Evolutionary conservation across 495 filamentous ascomycete species (phyloP).

Genomic region (Aspergillus haitiensis): DNA sequence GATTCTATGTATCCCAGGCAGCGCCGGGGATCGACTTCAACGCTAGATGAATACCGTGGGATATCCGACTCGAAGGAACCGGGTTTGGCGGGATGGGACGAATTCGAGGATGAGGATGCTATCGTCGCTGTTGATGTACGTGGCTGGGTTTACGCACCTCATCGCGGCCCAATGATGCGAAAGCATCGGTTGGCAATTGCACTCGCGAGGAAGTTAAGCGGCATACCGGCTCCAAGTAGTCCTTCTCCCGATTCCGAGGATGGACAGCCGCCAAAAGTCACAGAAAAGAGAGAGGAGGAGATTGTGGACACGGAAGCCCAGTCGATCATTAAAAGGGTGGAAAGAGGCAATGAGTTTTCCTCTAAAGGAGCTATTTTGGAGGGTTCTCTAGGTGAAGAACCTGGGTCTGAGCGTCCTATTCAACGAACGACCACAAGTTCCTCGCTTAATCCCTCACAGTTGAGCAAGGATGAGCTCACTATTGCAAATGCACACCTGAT

Average conservation of each 20-base stretch:
- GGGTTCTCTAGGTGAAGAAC: constrained; percentile 17
- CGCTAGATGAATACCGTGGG: constrained; percentile 45
- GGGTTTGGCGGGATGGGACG: constrained; percentile 61
- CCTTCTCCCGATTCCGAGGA: constrained; percentile 35
- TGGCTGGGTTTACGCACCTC: constrained; percentile 90
- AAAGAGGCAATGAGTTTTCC: constrained; percentile 69
- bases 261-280: constrained; percentile 15
- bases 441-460: constrained; percentile 53
- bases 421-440: constrained; percentile 21
- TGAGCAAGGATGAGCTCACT: constrained; percentile 69
- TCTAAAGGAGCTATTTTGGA: constrained; percentile 44
- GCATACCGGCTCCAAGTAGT: constrained; percentile 67
- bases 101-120: constrained; percentile 71
- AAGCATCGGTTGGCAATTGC: constrained; percentile 85
- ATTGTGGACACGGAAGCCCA: constrained; percentile 70
- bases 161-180: constrained; percentile 79
- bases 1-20: constrained; percentile 27
- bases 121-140: constrained; percentile 87
- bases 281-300: constrained; percentile 54
- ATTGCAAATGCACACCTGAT: constrained; percentile 83
- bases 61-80: constrained; percentile 27
- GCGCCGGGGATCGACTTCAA: constrained; percentile 35
- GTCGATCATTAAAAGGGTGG: constrained; percentile 67
- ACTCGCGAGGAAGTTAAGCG: constrained; percentile 78
- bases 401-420: not conserved